Conservation (phyloP, 371 early-diverging fungal genomes). For the Mortierella polycephala region DNA sequence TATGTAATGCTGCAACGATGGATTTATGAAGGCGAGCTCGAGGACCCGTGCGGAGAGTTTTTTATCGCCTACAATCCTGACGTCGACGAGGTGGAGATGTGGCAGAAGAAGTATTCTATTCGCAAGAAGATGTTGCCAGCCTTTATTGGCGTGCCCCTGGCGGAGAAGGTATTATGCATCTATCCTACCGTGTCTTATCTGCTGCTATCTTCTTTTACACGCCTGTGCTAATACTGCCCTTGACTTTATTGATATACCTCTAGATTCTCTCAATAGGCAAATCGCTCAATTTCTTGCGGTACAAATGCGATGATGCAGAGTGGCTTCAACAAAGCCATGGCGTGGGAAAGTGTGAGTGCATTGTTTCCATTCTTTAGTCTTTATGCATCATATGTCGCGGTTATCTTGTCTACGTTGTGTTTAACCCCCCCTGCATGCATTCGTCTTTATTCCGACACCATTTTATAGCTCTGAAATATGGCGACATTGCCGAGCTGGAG, state of each 20-base stretch:
- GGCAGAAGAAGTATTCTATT: conserved; percentile 83
- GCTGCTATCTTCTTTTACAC: not conserved
- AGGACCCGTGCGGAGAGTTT: conserved; percentile 94
- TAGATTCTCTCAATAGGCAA: conserved; percentile 93
- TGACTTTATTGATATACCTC: too few species aligned
- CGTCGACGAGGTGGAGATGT: conserved; percentile 76
- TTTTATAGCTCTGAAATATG: conserved; percentile 69
- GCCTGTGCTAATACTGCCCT: not conserved
- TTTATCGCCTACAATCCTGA: conserved; percentile 74
- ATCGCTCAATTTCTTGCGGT: conserved; percentile 91
- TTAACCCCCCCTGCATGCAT: not conserved
- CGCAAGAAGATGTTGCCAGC: conserved; percentile 85
- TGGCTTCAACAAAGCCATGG: conserved; percentile 61
- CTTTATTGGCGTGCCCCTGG: conserved; percentile 79
- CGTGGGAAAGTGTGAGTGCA: conserved; percentile 53
- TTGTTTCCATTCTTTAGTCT: not conserved
- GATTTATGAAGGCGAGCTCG: conserved; percentile 95
- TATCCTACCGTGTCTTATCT: not conserved
- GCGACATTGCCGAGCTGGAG: conserved; percentile 77
- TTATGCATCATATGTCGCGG: not conserved
- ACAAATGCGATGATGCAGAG: conserved; percentile 81
- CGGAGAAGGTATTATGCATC: conserved; percentile 74
- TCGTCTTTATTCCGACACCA: not conserved
- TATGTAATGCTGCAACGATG: conserved; percentile 91
- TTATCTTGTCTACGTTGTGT: not conserved